A percentile compares a stretch with the other conserved stretches of the same genome.
These are phyloP conservation scores for Suhomyces sp. DNA, from an alignment of 805 yeast species.

Conservation along the genomic window DNA sequence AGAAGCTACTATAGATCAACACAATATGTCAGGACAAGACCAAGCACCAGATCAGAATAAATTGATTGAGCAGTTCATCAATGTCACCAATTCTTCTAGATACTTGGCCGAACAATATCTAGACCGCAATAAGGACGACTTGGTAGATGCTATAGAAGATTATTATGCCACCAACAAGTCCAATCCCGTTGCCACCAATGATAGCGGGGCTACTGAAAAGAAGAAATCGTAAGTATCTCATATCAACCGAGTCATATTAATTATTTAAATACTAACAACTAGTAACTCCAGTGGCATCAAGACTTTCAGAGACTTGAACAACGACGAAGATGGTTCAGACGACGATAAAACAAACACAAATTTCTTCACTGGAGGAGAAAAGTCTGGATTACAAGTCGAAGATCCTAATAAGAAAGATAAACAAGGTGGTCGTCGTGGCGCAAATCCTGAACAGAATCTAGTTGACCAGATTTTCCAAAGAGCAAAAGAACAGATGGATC, in stretches of 20 bases:
- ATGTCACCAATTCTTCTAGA: constrained; percentile 33
- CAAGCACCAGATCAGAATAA: constrained; percentile 7
- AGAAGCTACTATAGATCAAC: background rate
- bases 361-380: constrained; percentile 69
- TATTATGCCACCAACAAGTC: constrained; percentile 26
- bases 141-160: constrained; percentile 42
- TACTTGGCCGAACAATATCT: constrained; percentile 41
- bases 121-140: constrained; percentile 33
- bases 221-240: constrained; percentile 1
- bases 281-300: constrained; percentile 23
- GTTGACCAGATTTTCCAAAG: constrained; percentile 67
- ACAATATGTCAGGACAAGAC: constrained; percentile 16
- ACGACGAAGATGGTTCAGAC: constrained; percentile 45
- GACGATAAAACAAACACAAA: constrained; percentile 53
- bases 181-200: constrained; percentile 7
- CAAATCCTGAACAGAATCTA: constrained; percentile 35
- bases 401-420: constrained; percentile 53
- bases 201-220: constrained; percentile 2
- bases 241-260: background rate
- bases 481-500: constrained; percentile 49
- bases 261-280: background rate
- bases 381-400: constrained; percentile 76
- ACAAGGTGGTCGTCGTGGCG: constrained; percentile 15
- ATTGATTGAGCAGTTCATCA: constrained; percentile 32
- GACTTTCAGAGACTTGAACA: constrained; percentile 40